Base-by-base conservation (phyloP, 371 early-diverging fungal species). In the Mucor mucedo region DNA sequence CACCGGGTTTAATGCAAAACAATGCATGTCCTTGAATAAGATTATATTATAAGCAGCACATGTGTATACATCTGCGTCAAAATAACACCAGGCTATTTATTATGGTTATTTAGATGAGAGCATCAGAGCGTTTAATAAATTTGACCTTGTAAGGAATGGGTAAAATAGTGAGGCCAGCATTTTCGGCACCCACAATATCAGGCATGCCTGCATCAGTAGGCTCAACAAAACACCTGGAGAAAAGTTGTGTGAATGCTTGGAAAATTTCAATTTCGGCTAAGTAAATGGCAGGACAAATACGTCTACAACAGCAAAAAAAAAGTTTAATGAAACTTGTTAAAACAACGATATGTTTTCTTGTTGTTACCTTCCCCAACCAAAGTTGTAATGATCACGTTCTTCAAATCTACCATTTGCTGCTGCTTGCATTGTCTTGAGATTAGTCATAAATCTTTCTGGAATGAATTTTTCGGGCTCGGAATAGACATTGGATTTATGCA, bases 391-490 rank as follows among this genome's bases (percentile, higher is more conserved):
- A 53, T 69, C 65, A 9, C 69, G 38, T 14, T 57, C 49, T 47
- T 69, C 59, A 4, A 56, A 33, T 21, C 39, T 57, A 16, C 65
- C 65, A 35, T 64, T 69, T 3, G 69, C 58, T 8, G 64, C 58
- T n/a, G 58, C 50, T 27, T 49, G 32, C 65, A 63, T 60, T 13
- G 55, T 38, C 30, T 59, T 60, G 14, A 39, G 27, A 39, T 55
- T 60, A 21, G 30, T 52, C n/a, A 61, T 21, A 28, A 60, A 69
- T 38, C 69, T 28, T 33, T 79, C 77, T 1, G 82, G 82, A 21
- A 58, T 72, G 52, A 72, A 80, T 13, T 32, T 30, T 14, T 71
- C 54, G 9, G 68, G 61, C 8, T 63, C 56, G 3, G 39, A 33
- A 50, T 52, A 71, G 28, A 69, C 50, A 3, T 68, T 59, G 0